Conservation (phyloP, 2,329 filamentous ascomycete species). For the Chrysoporthe austroafricana region DNA sequence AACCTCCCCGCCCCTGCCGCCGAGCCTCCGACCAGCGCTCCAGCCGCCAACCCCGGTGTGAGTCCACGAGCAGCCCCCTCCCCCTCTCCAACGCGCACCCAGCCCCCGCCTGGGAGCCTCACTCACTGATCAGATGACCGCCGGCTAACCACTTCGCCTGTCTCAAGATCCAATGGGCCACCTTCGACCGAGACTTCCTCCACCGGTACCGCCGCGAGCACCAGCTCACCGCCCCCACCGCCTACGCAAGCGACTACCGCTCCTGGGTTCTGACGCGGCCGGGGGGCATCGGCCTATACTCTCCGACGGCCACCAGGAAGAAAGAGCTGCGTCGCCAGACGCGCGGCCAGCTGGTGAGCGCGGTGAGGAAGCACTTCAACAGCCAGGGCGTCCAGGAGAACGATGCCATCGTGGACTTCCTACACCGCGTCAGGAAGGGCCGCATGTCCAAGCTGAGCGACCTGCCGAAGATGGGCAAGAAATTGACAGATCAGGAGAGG, state of each 20-base stretch:
- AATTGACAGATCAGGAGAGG: constrained; percentile 30
- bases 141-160: not conserved
- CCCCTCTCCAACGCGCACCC: not conserved
- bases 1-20: constrained; percentile 31
- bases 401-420: constrained; percentile 79
- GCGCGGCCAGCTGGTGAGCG: constrained; percentile 72
- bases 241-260: constrained; percentile 68
- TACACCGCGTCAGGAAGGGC: constrained; percentile 70
- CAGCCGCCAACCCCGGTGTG: constrained; percentile 26
- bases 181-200: constrained; percentile 68
- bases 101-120: not conserved
- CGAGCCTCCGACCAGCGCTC: constrained; percentile 33
- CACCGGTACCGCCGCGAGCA: constrained; percentile 78
- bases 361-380: constrained; percentile 84
- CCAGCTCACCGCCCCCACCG: constrained; percentile 69
- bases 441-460: constrained; percentile 44
- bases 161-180: constrained; percentile 65
- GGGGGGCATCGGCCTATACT: constrained; percentile 69
- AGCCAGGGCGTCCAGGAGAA: constrained; percentile 77
- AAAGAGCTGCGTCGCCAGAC: constrained; percentile 68
- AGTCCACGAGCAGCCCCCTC: not conserved
- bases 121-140: not conserved
- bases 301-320: constrained; percentile 74
- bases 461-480: constrained; percentile 35
- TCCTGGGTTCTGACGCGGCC: constrained; percentile 64